phyloP scores from a whole-genome alignment of 2,329 filamentous ascomycete species.

The Blastomyces parvus region DNA sequence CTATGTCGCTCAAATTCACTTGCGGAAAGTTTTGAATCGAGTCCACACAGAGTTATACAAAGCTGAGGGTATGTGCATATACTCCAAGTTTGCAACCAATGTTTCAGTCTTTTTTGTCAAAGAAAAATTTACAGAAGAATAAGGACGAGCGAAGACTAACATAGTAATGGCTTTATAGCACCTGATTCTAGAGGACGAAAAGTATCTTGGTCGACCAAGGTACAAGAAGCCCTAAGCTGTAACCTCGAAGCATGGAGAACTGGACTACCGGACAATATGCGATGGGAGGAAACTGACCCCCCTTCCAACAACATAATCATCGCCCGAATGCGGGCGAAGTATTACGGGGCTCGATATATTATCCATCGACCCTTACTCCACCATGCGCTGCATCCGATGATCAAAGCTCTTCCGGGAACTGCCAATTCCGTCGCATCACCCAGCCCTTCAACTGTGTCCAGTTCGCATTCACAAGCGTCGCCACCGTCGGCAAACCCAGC shows the following conservation, averaged over 20 bases:
- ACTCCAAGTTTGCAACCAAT: background rate
- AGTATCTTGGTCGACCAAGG: constrained; percentile 29
- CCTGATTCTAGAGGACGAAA: constrained; percentile 21
- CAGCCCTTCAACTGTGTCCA: constrained; percentile 14
- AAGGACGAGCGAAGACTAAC: background rate
- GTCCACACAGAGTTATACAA: constrained; percentile 49
- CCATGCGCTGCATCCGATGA: constrained; percentile 45
- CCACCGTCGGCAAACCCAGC: constrained; percentile 25
- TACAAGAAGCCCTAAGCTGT: constrained; percentile 36
- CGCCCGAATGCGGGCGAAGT: constrained; percentile 82
- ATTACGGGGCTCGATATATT: constrained; percentile 85
- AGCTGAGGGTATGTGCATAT: constrained; percentile 26
- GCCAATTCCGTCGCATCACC: constrained; percentile 28
- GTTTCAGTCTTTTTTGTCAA: too few relatives aligned
- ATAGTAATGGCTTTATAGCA: background rate
- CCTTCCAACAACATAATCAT: constrained; percentile 68
- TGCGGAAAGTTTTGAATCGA: constrained; percentile 48
- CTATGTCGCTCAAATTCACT: constrained; percentile 53
- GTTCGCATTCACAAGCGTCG: constrained; percentile 28
- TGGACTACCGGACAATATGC: constrained; percentile 44
- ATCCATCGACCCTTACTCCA: constrained; percentile 71
- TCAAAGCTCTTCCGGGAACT: constrained; percentile 17
- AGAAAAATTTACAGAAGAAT: too few relatives aligned
- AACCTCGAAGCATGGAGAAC: constrained; percentile 47
- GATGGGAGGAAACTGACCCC: constrained; percentile 57